Conservation (phyloP, 768 basidiomycete species). For the Mycena epipterygia region DNA sequence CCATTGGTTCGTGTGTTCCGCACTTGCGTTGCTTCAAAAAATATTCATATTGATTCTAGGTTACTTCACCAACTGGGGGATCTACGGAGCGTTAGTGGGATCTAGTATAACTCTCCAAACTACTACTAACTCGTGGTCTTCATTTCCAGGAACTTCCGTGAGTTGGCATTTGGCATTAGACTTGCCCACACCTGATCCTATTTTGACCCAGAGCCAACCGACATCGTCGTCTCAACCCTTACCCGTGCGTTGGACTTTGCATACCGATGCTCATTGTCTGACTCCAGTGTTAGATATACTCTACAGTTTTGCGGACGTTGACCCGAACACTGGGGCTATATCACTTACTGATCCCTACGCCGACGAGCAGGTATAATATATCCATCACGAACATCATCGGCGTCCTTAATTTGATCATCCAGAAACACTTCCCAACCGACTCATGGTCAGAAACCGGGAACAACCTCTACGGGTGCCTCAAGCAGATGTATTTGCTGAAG, state of each 20-base stretch:
- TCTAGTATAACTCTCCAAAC: not conserved
- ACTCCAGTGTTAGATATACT: conserved; percentile 63
- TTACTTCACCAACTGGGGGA: conserved; percentile 77
- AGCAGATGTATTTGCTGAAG: conserved; percentile 79
- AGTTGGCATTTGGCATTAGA: conserved; percentile 16
- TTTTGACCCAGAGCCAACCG: conserved; percentile 66
- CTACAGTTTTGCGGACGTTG: conserved; percentile 85
- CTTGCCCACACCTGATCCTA: conserved; percentile 8
- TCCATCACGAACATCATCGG: not conserved
- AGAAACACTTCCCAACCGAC: conserved; percentile 83
- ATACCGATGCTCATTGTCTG: not conserved
- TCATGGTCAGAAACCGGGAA: conserved; percentile 82
- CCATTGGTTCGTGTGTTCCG: conserved; percentile 36
- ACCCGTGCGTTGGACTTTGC: conserved; percentile 64
- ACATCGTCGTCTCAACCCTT: conserved; percentile 69
- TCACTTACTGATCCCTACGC: conserved; percentile 80
- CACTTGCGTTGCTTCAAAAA: too few relatives aligned
- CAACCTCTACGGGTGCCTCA: conserved; percentile 86
- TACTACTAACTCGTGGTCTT: not conserved
- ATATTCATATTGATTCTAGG: conserved; percentile 43
- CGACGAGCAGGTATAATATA: conserved; percentile 68
- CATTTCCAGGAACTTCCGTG: conserved; percentile 63
- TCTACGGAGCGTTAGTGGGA: conserved; percentile 54
- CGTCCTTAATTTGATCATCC: conserved; percentile 30
- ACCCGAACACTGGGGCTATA: conserved; percentile 71